Evolutionary conservation across 495 filamentous ascomycete species (phyloP).

Genomic region (Friedmanniomyces endolithicus): DNA sequence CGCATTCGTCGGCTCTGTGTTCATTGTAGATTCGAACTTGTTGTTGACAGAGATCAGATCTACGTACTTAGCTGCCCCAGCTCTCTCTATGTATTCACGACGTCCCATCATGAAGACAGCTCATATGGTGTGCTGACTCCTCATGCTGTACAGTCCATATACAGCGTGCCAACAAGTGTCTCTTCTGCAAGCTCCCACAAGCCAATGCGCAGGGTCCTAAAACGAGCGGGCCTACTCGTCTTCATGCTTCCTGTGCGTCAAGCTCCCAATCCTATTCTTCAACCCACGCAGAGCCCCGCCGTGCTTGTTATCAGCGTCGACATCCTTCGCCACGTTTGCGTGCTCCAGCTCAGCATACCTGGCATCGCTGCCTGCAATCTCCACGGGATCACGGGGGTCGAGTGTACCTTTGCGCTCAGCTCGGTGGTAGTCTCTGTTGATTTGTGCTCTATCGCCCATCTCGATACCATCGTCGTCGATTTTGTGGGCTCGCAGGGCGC

Average conservation of each 20-base stretch:
- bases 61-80: no score
- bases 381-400: conserved; percentile 18
- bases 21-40: no score
- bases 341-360: conserved; percentile 19
- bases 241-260: conserved; percentile 20
- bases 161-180: no score
- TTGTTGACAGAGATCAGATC: no score
- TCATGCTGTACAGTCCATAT: no score
- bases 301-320: background rate
- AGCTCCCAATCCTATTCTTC: conserved; percentile 24
- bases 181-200: background rate
- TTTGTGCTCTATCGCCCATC: conserved; percentile 22
- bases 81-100: no score
- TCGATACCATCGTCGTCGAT: conserved; percentile 25
- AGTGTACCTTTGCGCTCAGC: conserved; percentile 11
- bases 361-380: conserved; percentile 19
- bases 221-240: background rate
- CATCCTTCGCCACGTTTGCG: background rate
- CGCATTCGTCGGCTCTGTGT: no score
- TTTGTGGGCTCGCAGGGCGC: conserved; percentile 45
- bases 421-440: conserved; percentile 20
- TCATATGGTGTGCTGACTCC: no score
- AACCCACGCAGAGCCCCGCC: conserved; percentile 10
- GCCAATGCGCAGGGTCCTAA: no score
- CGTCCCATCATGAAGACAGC: no score